Percentiles rank a stretch among this genome's conserved stretches.
phyloP scores from a whole-genome alignment of 768 basidiomycete species.

The Bullera alba region DNA sequence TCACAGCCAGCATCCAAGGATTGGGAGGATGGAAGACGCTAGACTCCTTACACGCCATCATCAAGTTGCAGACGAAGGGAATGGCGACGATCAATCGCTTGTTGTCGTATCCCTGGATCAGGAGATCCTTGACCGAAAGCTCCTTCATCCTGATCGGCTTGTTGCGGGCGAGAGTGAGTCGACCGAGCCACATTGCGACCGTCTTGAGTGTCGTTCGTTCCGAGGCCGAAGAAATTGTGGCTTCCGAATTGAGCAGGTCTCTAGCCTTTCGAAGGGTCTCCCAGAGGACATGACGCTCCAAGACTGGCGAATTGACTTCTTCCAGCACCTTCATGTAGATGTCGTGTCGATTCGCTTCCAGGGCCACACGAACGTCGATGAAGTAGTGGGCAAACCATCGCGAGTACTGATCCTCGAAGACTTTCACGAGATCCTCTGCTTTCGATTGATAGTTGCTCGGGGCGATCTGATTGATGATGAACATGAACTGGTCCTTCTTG shows the following conservation, averaged over 20 bases:
- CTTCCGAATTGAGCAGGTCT: slow-evolving; percentile 79
- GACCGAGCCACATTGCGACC: slow-evolving; percentile 88
- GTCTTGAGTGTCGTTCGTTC: slow-evolving; percentile 88
- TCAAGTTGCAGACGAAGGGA: slow-evolving; percentile 94
- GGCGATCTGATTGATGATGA: slow-evolving; percentile 96
- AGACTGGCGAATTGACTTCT: slow-evolving; percentile 59
- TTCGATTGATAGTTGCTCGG: slow-evolving; percentile 88
- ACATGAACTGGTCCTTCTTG: slow-evolving; percentile 83
- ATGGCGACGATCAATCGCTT: slow-evolving; percentile 87
- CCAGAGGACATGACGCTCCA: slow-evolving; percentile 76
- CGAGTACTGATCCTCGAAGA: slow-evolving; percentile 75
- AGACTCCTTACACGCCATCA: slow-evolving; percentile 82
- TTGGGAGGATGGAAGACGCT: slow-evolving; percentile 92
- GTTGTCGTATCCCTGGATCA: slow-evolving; percentile 89
- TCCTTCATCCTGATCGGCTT: slow-evolving; percentile 88
- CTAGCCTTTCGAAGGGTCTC: slow-evolving; percentile 88
- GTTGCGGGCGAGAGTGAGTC: slow-evolving; percentile 85
- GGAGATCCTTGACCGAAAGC: slow-evolving; percentile 92
- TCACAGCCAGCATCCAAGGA: slow-evolving; percentile 95
- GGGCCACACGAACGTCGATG: slow-evolving; percentile 88
- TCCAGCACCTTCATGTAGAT: slow-evolving; percentile 93
- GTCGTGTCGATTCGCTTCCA: slow-evolving; percentile 93
- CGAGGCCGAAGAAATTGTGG: slow-evolving; percentile 72
- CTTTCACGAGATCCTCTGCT: slow-evolving; percentile 71
- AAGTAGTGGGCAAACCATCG: slow-evolving; percentile 98